phyloP scores from a whole-genome alignment of 208 protist species.

The Leishmania amazonensis region DNA sequence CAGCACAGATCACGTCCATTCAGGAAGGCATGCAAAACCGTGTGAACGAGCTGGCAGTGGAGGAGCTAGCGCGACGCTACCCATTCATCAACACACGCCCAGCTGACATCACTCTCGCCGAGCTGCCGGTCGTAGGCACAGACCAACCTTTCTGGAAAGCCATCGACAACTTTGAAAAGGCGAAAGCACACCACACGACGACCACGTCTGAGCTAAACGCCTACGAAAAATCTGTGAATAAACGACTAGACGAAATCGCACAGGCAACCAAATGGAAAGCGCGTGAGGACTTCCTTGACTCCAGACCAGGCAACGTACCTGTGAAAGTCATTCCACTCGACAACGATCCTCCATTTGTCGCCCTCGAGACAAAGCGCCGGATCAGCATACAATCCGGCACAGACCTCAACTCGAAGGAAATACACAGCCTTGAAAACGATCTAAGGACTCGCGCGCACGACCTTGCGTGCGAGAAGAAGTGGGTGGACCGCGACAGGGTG shows the following conservation, averaged over 20 bases:
- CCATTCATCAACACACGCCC: conserved; percentile 36
- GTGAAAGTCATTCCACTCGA: conserved; percentile 35
- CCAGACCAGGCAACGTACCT: conserved; percentile 20
- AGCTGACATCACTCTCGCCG: conserved; percentile 28
- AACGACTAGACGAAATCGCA: conserved; percentile 34
- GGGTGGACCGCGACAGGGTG: conserved; percentile 34
- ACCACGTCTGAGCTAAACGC: conserved; percentile 9
- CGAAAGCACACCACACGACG: not conserved
- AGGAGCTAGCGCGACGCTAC: conserved; percentile 32
- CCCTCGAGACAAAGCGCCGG: conserved; percentile 14
- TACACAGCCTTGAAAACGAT: conserved; percentile 26
- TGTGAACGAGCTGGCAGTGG: conserved; percentile 50
- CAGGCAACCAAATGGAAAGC: conserved; percentile 31
- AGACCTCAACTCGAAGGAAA: not conserved
- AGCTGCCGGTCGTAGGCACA: conserved; percentile 24
- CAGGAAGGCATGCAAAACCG: conserved; percentile 43
- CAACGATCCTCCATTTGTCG: conserved; percentile 23
- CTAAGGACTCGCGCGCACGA: conserved; percentile 53
- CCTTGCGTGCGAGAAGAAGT: conserved; percentile 45
- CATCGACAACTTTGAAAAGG: conserved; percentile 18
- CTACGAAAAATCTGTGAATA: conserved; percentile 30
- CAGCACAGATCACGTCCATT: conserved; percentile 6
- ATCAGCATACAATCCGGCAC: not conserved
- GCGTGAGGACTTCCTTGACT: conserved; percentile 39
- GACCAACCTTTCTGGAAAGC: conserved; percentile 39